Conservation (phyloP, 2,329 filamentous ascomycete species). For the Apiospora rasikravindrae region DNA sequence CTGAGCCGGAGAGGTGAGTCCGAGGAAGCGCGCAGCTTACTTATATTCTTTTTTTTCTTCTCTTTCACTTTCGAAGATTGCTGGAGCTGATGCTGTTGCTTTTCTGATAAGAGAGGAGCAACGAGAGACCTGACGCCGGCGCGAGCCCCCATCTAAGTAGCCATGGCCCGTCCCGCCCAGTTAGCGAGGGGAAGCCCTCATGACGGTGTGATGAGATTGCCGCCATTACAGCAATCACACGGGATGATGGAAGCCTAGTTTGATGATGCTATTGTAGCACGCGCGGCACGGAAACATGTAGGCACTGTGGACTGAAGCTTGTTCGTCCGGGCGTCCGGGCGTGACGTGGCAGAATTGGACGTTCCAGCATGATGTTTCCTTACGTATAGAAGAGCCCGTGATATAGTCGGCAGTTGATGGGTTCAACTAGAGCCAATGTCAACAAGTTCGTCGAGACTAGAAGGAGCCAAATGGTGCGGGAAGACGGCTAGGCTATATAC, state of each 20-base stretch:
- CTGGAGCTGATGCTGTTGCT: neutral
- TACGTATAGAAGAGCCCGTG: neutral
- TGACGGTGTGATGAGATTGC: neutral
- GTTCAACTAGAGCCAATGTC: neutral
- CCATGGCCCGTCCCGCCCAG: constrained; percentile 4
- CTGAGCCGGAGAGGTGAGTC: neutral
- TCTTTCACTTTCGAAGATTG: neutral
- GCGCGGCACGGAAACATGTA: neutral
- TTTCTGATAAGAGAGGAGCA: neutral
- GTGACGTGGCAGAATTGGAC: neutral
- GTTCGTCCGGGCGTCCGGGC: neutral
- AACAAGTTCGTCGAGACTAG: neutral
- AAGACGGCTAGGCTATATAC: neutral
- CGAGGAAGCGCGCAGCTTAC: neutral
- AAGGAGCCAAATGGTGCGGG: neutral
- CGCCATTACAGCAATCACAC: neutral
- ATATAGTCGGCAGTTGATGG: neutral
- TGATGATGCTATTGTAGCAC: neutral
- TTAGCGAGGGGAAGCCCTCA: constrained; percentile 2
- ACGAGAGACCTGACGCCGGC: neutral
- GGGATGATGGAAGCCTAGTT: neutral
- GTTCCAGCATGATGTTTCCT: neutral
- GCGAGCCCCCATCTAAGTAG: neutral
- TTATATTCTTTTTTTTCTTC: neutral
- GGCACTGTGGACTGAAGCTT: neutral